Conservation (phyloP, 2,329 filamentous ascomycete species). For the Mariannaea elegans region DNA sequence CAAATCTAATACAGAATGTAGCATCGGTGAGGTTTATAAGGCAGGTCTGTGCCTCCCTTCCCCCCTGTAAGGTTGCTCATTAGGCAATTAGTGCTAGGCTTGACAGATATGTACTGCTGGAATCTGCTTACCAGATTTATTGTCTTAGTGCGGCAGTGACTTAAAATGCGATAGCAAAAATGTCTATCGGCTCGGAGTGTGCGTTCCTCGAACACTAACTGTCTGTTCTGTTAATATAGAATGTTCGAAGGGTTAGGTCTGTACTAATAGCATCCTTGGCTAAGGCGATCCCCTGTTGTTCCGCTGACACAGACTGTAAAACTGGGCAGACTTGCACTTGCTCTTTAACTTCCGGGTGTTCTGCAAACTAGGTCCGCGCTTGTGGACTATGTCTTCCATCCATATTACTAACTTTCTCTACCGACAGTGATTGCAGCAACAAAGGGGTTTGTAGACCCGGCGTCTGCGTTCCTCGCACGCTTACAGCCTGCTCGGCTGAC, state of each 20-base stretch:
- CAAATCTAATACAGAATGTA: background rate
- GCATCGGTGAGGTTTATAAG: background rate
- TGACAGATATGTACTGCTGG: background rate
- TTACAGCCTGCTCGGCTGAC: background rate
- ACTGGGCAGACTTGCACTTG: background rate
- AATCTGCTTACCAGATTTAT: slow-evolving; percentile 1
- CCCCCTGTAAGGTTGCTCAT: background rate
- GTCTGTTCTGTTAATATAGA: background rate
- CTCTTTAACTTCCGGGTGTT: background rate
- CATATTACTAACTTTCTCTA: background rate
- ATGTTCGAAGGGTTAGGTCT: background rate
- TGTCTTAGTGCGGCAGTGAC: background rate
- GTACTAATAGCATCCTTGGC: slow-evolving; percentile 1
- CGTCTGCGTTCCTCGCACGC: slow-evolving; percentile 5
- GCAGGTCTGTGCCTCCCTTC: background rate
- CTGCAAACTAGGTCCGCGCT: background rate
- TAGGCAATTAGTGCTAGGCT: background rate
- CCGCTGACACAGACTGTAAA: background rate
- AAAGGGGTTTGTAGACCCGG: background rate
- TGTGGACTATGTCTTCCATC: slow-evolving; percentile 3
- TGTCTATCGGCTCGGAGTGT: slow-evolving; percentile 9
- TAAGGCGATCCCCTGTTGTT: background rate
- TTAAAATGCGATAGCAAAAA: background rate
- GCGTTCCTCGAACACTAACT: background rate
- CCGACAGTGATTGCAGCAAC: background rate